phyloP scores from a whole-genome alignment of 768 basidiomycete species.

The Albatrellus ellisii region DNA sequence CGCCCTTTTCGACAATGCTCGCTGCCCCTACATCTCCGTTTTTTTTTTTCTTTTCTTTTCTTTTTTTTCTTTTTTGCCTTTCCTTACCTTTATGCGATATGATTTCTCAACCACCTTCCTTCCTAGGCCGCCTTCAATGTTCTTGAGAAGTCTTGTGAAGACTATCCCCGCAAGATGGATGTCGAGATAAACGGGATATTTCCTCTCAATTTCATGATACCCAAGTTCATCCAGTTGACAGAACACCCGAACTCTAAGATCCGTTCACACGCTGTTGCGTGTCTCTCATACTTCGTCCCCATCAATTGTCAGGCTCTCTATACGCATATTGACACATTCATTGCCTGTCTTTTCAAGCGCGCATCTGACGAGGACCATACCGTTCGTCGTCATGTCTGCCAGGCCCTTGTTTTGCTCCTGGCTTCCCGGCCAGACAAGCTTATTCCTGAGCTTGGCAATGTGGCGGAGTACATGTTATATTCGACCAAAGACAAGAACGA shows the following conservation, averaged over 20 bases:
- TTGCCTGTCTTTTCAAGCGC: slow-evolving; percentile 86
- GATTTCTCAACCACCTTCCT: no score
- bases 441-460: slow-evolving; percentile 89
- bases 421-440: slow-evolving; percentile 92
- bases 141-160: slow-evolving; percentile 91
- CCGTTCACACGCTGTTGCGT: slow-evolving; percentile 88
- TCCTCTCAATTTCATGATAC: slow-evolving; percentile 92
- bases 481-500: slow-evolving; percentile 97
- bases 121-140: slow-evolving; percentile 82
- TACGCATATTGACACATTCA: slow-evolving; percentile 86
- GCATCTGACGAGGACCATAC: slow-evolving; percentile 91
- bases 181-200: slow-evolving; percentile 87
- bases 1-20: no score
- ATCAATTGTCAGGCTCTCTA: slow-evolving; percentile 79
- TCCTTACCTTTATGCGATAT: no score
- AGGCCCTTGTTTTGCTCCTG: slow-evolving; percentile 85
- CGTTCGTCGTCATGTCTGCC: slow-evolving; percentile 92
- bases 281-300: slow-evolving; percentile 86
- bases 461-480: slow-evolving; percentile 98
- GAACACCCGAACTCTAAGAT: slow-evolving; percentile 82
- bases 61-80: no score
- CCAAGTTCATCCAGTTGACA: slow-evolving; percentile 82
- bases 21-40: no score
- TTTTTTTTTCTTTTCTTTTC: neutral
- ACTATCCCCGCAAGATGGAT: slow-evolving; percentile 91